Evolutionary conservation across 495 filamentous ascomycete species (phyloP).

Genomic region (Parachaetomium inaequale): DNA sequence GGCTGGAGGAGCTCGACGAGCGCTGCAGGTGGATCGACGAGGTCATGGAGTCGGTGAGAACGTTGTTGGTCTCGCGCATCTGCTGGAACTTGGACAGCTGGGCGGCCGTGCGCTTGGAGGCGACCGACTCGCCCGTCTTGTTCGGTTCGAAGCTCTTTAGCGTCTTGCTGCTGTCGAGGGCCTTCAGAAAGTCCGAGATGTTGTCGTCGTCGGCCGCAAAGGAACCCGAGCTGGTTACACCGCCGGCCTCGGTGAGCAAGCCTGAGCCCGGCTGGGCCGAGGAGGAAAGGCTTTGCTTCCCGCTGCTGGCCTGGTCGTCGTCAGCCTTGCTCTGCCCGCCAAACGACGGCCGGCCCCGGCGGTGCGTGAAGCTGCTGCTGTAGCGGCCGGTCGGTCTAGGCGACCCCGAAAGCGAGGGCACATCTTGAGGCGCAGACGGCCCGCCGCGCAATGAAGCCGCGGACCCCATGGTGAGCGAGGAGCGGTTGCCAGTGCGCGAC

Average conservation of each 20-base stretch:
- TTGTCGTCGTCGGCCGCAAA: conserved; percentile 84
- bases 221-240: conserved; percentile 70
- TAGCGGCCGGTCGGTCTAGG: conserved; percentile 82
- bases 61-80: conserved; percentile 83
- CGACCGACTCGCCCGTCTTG: conserved; percentile 53
- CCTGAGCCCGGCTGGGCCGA: conserved; percentile 87
- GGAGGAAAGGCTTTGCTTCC: conserved; percentile 77
- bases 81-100: conserved; percentile 73
- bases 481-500: conserved; percentile 63
- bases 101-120: conserved; percentile 60
- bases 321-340: conserved; percentile 68
- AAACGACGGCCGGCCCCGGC: conserved; percentile 70
- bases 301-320: conserved; percentile 82
- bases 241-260: conserved; percentile 66
- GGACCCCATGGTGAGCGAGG: conserved; percentile 61
- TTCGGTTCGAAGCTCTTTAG: conserved; percentile 63
- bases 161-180: conserved; percentile 77
- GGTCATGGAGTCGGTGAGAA: conserved; percentile 81
- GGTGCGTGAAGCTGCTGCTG: conserved; percentile 61
- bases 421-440: conserved; percentile 61
- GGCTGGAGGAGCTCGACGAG: conserved; percentile 78
- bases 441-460: conserved; percentile 58
- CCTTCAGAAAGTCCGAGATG: conserved; percentile 86
- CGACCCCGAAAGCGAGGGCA: conserved; percentile 42
- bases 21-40: conserved; percentile 78